Evolutionary conservation across 352 stramenopile species (phyloP), one percentile per base, ranked within the genome.

Genomic region (Thalassiosira exigua): DNA sequence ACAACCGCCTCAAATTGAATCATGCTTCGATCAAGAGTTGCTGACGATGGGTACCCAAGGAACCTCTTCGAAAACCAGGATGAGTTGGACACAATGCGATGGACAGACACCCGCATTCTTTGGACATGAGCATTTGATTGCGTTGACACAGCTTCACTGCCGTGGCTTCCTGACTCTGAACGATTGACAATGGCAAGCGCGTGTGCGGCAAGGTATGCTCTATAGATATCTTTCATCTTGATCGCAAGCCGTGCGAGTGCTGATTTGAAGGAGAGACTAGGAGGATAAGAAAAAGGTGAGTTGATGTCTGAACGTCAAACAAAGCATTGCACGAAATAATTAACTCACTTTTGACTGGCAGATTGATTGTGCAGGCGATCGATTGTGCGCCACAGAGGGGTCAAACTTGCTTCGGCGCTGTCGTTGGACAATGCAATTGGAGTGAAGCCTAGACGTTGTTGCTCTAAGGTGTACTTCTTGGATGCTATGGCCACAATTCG

Each of bases 261-360:
- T 65, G 81, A 89, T 66, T 87, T 85, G 72, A 94, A 94, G 7
- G 90, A 89, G 46, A 93, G 65, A 72, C n/a, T n/a, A n/a, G n/a
- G n/a, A n/a, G n/a, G n/a, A n/a, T n/a, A n/a, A n/a, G n/a, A n/a
- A n/a, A n/a, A n/a, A n/a, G n/a, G n/a, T n/a, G n/a, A n/a, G n/a
- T n/a, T n/a, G n/a, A n/a, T n/a, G n/a, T n/a, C n/a, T n/a, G n/a
- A n/a, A n/a, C n/a, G n/a, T n/a, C n/a, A n/a, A n/a, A n/a, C n/a
- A n/a, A n/a, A n/a, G n/a, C n/a, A n/a, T n/a, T n/a, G n/a, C n/a
- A n/a, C n/a, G n/a, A n/a, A n/a, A n/a, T n/a, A n/a, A n/a, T n/a
- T n/a, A n/a, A n/a, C n/a, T n/a, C n/a, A n/a, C n/a, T 95, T 95
- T 53, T 86, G 79, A 67, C 87, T 94, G n/a, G 87, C 90, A 60